Evolutionary conservation across 805 yeast genomes (phyloP).

Genomic region (Ogataea polymorpha): DNA sequence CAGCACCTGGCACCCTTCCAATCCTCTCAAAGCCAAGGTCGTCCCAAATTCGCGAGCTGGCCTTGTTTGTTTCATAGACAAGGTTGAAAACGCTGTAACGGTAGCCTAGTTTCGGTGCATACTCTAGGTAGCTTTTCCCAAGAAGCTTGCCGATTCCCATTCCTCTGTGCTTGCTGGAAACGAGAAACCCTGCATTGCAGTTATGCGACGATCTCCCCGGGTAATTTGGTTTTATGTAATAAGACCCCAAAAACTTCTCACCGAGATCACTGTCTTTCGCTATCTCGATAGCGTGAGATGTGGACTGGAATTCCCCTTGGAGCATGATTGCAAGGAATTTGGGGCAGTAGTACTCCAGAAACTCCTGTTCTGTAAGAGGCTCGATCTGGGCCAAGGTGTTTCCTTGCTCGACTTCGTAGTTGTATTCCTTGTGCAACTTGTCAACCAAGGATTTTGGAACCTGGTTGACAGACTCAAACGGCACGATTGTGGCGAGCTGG

Average conservation of each 20-base stretch:
- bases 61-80: constrained; percentile 78
- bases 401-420: constrained; percentile 67
- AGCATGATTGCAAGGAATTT: constrained; percentile 65
- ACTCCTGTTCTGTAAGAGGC: constrained; percentile 44
- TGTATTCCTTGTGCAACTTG: constrained; percentile 50
- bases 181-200: constrained; percentile 86
- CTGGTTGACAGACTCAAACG: constrained; percentile 45
- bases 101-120: constrained; percentile 80
- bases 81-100: constrained; percentile 82
- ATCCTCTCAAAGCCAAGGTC: constrained; percentile 73
- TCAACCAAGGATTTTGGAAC: constrained; percentile 51
- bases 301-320: constrained; percentile 35
- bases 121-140: constrained; percentile 61
- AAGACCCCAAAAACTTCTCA: constrained; percentile 59
- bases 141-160: constrained; percentile 58
- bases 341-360: constrained; percentile 62
- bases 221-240: constrained; percentile 84
- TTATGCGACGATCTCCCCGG: constrained; percentile 80
- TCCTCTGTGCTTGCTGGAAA: constrained; percentile 58
- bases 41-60: constrained; percentile 81
- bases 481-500: constrained; percentile 49
- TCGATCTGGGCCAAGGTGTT: constrained; percentile 66
- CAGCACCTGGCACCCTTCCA: constrained; percentile 75
- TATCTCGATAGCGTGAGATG: constrained; percentile 12
- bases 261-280: constrained; percentile 38